Evolutionary conservation across 2,329 filamentous ascomycete species (phyloP).

Genomic region (Neocatenulostroma microsporum): DNA sequence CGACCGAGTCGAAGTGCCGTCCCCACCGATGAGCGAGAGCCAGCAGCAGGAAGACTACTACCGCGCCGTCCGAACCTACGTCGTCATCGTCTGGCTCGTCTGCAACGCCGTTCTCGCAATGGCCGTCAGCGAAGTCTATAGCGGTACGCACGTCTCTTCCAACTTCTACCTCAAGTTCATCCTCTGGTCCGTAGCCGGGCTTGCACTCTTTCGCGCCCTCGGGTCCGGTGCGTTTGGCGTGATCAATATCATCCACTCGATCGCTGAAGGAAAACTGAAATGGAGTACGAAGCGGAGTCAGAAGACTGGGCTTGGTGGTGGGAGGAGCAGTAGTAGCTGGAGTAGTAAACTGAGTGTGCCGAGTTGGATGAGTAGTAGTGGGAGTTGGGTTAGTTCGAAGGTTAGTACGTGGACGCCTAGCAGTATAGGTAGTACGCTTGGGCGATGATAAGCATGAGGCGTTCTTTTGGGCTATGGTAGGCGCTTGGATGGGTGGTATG

Average conservation of each 20-base stretch:
- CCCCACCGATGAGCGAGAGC: slow-evolving; percentile 54
- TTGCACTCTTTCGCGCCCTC: slow-evolving; percentile 82
- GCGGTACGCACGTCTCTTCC: slow-evolving; percentile 58
- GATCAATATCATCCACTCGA: slow-evolving; percentile 72
- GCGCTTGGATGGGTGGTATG: too few relatives aligned
- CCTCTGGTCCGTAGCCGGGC: slow-evolving; percentile 77
- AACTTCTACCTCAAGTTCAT: slow-evolving; percentile 93
- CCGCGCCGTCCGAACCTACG: slow-evolving; percentile 92
- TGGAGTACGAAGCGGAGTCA: slow-evolving; percentile 27
- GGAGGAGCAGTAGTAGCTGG: slow-evolving; percentile 27
- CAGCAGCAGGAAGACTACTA: slow-evolving; percentile 99
- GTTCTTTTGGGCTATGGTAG: too few relatives aligned
- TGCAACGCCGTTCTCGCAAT: slow-evolving; percentile 89
- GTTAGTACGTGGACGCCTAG: slow-evolving; percentile 26
- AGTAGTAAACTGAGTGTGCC: slow-evolving; percentile 32
- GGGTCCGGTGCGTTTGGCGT: slow-evolving; percentile 75
- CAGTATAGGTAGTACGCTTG: slow-evolving; percentile 23
- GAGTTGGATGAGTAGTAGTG: slow-evolving; percentile 29
- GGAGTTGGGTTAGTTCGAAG: slow-evolving; percentile 32
- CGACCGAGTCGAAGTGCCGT: slow-evolving; percentile 77
- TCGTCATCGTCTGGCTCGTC: slow-evolving; percentile 92
- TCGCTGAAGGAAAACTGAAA: slow-evolving; percentile 79
- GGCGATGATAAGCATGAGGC: too few relatives aligned
- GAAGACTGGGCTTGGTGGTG: slow-evolving; percentile 21
- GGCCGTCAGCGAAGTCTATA: slow-evolving; percentile 82